A percentile compares a stretch with the other conserved stretches of the same genome.
Evolutionary conservation across 78 protist species (phyloP).

Genomic region (Chrysochromulina parva): DNA sequence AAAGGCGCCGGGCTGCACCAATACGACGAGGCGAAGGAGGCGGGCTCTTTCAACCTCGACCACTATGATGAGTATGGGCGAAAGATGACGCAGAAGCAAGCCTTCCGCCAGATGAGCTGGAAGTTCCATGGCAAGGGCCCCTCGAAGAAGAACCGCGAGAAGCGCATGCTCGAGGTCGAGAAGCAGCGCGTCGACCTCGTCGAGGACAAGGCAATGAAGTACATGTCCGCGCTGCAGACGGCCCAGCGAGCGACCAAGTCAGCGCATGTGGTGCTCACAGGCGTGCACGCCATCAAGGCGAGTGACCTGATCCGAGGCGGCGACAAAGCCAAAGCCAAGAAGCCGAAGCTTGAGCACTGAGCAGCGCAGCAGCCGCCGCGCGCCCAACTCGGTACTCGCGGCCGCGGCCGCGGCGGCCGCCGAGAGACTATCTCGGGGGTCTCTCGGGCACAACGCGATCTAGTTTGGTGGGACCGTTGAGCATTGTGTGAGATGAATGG

Average conservation of each 20-base stretch:
- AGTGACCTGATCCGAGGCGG: too few species aligned
- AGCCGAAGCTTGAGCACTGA: too few species aligned
- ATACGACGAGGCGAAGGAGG: background rate
- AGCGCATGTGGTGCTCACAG: background rate
- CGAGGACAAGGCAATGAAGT: background rate
- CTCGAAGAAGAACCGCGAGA: background rate
- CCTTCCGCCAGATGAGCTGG: background rate
- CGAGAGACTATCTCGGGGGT: too few species aligned
- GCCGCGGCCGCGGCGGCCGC: too few species aligned
- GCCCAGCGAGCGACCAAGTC: background rate
- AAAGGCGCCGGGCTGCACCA: background rate
- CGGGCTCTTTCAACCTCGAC: background rate
- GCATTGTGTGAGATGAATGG: too few species aligned
- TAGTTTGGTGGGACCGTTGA: too few species aligned
- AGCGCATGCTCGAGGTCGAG: background rate
- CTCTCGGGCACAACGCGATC: too few species aligned
- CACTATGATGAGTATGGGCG: constrained; percentile 1
- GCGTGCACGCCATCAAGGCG: background rate
- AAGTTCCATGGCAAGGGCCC: constrained; percentile 15
- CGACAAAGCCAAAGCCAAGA: too few species aligned
- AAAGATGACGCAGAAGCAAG: background rate
- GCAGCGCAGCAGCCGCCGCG: too few species aligned
- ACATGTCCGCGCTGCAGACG: background rate
- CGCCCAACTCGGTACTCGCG: too few species aligned
- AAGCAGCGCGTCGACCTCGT: background rate